These are phyloP conservation scores for Achaetomium macrosporum DNA, from an alignment of 2,329 filamentous ascomycete species.

Conservation along the genomic window DNA sequence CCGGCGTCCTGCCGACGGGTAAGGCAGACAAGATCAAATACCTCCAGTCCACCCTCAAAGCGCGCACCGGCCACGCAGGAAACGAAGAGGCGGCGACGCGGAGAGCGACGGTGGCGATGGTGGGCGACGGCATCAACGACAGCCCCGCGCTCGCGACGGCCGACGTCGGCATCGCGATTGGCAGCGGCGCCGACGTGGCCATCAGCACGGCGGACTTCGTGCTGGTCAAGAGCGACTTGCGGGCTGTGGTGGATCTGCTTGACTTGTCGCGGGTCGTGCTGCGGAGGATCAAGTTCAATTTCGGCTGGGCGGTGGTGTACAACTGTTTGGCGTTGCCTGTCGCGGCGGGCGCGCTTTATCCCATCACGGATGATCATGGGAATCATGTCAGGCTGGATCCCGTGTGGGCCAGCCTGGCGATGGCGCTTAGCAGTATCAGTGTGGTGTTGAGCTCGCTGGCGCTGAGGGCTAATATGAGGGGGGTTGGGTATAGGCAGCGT, in stretches of 20 bases:
- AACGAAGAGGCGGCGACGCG: slow-evolving; percentile 18
- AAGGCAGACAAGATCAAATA: slow-evolving; percentile 69
- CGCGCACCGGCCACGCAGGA: slow-evolving; percentile 19
- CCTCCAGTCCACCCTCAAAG: slow-evolving; percentile 49
- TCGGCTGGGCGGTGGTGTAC: slow-evolving; percentile 78
- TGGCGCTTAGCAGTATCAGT: slow-evolving; percentile 87
- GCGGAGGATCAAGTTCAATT: slow-evolving; percentile 74
- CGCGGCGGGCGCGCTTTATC: slow-evolving; percentile 72
- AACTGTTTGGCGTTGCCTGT: slow-evolving; percentile 73
- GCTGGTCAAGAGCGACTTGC: slow-evolving; percentile 61
- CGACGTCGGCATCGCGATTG: slow-evolving; percentile 79
- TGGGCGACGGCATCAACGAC: slow-evolving; percentile 88
- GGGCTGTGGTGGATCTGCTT: slow-evolving; percentile 65
- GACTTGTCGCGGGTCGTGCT: slow-evolving; percentile 68
- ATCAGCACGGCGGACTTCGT: slow-evolving; percentile 79
- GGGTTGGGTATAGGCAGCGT: slow-evolving; percentile 33
- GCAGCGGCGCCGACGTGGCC: slow-evolving; percentile 76
- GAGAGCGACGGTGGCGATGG: slow-evolving; percentile 65
- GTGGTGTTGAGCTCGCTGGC: slow-evolving; percentile 78
- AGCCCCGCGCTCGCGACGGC: slow-evolving; percentile 73
- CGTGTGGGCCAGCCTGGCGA: slow-evolving; percentile 84
- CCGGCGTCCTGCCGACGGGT: slow-evolving; percentile 77
- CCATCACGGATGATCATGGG: slow-evolving; percentile 42
- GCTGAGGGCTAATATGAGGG: slow-evolving; percentile 41
- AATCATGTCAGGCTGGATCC: slow-evolving; percentile 62